Conservation (phyloP, 129 eudicot genomes). For the Escallonia rubra region DNA sequence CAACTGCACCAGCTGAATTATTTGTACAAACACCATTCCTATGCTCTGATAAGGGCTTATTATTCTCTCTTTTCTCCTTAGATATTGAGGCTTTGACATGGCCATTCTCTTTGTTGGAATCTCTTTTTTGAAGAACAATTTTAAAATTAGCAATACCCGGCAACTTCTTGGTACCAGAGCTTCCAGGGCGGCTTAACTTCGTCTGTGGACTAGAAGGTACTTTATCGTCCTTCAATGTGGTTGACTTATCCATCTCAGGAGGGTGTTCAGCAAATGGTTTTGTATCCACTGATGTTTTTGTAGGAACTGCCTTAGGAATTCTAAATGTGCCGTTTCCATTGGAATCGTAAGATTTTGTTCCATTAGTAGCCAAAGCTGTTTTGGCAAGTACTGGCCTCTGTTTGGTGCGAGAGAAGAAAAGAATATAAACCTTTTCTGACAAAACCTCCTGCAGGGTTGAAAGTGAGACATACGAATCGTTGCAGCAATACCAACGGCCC, state of each 20-base stretch:
- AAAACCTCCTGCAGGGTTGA: constrained; percentile 79
- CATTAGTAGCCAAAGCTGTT: constrained; percentile 42
- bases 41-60: constrained; percentile 19
- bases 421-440: constrained; percentile 90
- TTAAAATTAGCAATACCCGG: constrained; percentile 26
- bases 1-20: constrained; percentile 18
- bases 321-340: constrained; percentile 47
- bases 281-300: constrained; percentile 23
- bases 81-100: constrained; percentile 16
- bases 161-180: constrained; percentile 20
- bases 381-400: constrained; percentile 50
- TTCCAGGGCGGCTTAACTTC: constrained; percentile 25
- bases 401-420: constrained; percentile 82
- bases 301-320: constrained; percentile 17
- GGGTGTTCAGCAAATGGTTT: constrained; percentile 30
- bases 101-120: constrained; percentile 36
- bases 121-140: constrained; percentile 36
- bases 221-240: constrained; percentile 32
- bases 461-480: constrained; percentile 73
- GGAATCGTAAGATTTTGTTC: constrained; percentile 39
- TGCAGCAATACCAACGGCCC: constrained; percentile 98
- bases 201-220: constrained; percentile 24
- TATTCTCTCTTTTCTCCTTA: constrained; percentile 32
- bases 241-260: constrained; percentile 24
- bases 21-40: constrained; percentile 33